These are phyloP conservation scores for Venturia pyrina DNA, from an alignment of 2,329 filamentous ascomycete species.

Conservation along the genomic window DNA sequence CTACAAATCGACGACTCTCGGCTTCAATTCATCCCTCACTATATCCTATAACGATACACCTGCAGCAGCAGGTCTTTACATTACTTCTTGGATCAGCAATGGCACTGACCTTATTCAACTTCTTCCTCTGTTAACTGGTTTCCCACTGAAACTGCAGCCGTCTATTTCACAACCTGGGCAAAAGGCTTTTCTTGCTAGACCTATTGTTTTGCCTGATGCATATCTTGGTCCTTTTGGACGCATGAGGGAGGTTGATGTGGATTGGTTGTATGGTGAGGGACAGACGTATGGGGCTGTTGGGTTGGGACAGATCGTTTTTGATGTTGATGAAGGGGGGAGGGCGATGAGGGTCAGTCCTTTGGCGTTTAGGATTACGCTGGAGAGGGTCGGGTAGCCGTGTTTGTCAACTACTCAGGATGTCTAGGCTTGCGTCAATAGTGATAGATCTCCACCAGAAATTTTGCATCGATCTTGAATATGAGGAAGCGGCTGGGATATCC, in stretches of 20 bases:
- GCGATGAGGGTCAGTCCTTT: slow-evolving; percentile 14
- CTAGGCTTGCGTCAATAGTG: too few species aligned
- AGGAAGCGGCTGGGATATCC: too few species aligned
- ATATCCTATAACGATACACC: slow-evolving; percentile 16
- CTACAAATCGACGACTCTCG: slow-evolving; percentile 18
- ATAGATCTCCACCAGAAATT: too few species aligned
- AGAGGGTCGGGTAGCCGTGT: too few species aligned
- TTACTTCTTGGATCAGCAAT: slow-evolving; percentile 24
- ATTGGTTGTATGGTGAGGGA: slow-evolving; percentile 18
- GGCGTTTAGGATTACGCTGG: too few species aligned
- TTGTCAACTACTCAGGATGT: too few species aligned
- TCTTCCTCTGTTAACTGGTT: slow-evolving; percentile 14
- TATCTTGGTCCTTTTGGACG: not conserved
- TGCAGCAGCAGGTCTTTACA: slow-evolving; percentile 18
- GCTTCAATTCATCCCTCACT: slow-evolving; percentile 21
- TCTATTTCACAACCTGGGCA: slow-evolving; percentile 16
- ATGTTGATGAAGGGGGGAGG: slow-evolving; percentile 18
- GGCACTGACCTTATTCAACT: slow-evolving; percentile 21
- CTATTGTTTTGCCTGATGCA: not conserved
- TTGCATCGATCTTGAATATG: too few species aligned
- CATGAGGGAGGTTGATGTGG: slow-evolving; percentile 1
- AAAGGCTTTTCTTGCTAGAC: not conserved
- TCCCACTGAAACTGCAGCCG: not conserved
- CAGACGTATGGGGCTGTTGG: slow-evolving; percentile 18
- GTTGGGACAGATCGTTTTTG: slow-evolving; percentile 21